These are phyloP conservation scores for Nidula microcarpa DNA, from an alignment of 768 basidiomycete genomes.

Conservation along the genomic window DNA sequence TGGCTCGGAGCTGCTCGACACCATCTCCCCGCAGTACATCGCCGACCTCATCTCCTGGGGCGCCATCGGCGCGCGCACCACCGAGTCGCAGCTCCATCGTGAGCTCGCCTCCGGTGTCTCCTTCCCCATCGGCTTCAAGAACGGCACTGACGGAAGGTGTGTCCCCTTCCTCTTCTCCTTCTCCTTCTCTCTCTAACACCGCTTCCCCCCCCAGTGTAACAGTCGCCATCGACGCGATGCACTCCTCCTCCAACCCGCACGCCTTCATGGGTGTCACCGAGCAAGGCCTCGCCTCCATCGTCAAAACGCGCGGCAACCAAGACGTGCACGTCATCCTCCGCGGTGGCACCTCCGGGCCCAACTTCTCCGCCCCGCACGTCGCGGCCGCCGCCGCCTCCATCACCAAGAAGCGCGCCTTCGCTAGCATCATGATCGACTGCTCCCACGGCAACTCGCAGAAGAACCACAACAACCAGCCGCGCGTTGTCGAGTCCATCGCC, in stretches of 20 bases:
- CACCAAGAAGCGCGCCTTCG: conserved; percentile 56
- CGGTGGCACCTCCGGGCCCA: conserved; percentile 89
- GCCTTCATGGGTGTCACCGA: conserved; percentile 94
- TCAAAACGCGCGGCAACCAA: conserved; percentile 80
- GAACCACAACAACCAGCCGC: conserved; percentile 90
- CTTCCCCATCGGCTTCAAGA: conserved; percentile 99
- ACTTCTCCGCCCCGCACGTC: conserved; percentile 77
- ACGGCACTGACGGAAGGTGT: conserved; percentile 92
- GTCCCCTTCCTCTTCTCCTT: conserved; percentile 7
- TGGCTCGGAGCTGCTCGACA: conserved; percentile 90
- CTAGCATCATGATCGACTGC: conserved; percentile 88
- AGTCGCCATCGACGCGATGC: conserved; percentile 97
- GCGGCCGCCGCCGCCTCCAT: conserved; percentile 58
- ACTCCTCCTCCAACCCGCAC: conserved; percentile 85
- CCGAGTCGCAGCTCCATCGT: conserved; percentile 95
- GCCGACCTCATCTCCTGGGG: conserved; percentile 88
- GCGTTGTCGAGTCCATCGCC: conserved; percentile 69
- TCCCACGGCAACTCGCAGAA: conserved; percentile 95
- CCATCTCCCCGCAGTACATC: conserved; percentile 75
- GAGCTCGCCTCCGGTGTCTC: conserved; percentile 95
- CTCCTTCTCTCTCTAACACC: conserved; percentile 2
- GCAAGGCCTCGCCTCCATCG: conserved; percentile 90
- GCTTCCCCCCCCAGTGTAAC: conserved; percentile 44
- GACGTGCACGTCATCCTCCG: conserved; percentile 97
- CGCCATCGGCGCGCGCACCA: conserved; percentile 96